Evolutionary conservation across 768 basidiomycete genomes (phyloP), one percentile per base, ranked within the genome.

Genomic region (Agaricus blazei): DNA sequence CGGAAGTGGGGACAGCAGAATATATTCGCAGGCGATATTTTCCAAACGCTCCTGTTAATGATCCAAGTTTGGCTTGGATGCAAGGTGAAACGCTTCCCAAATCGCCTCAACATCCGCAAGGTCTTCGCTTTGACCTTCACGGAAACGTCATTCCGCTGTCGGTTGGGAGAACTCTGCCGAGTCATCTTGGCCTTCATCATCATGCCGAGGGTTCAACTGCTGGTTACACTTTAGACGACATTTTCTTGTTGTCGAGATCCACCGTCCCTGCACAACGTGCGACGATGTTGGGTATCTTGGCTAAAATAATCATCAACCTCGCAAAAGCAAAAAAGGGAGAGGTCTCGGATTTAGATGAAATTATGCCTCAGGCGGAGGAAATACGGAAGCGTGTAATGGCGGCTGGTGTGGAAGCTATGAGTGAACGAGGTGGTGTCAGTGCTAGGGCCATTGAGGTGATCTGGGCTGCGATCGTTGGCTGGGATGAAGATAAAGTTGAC

Each of bases 111-210:
- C 50, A 72, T 9, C 65, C 70, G 3, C 62, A 64, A 38, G 80
- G 79, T 59, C 80, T 80, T 29, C 84, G 90, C 1, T 96, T 93
- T 64, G 89, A 95, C 67, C 79, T 95, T 1, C 75, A 79, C 0
- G 93, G 93, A 6, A 74, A 70, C 9, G 80, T 82, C 0, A 85
- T 96, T n/a, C 75, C 89, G 1, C 56, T 72, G 0, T 64, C 74
- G 2, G 62, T 84, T 2, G 80, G 82, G 2, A 67, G 75, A 0
- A 75, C 74, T 1, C 74, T 96, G 2, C 93, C 93, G 1, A 87
- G 90, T 0, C 86, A 93, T 70, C 78, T 93, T 5, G 94, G 94
- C 3, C 74, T 96, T 3, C 93, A 98, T 68, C 94, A 97, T 65
- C 94, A 96, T 64, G 87, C 93, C 0, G 85, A 90, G 53, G 80